phyloP scores from a whole-genome alignment of 768 basidiomycete species.

The Polyporus arcularius region DNA sequence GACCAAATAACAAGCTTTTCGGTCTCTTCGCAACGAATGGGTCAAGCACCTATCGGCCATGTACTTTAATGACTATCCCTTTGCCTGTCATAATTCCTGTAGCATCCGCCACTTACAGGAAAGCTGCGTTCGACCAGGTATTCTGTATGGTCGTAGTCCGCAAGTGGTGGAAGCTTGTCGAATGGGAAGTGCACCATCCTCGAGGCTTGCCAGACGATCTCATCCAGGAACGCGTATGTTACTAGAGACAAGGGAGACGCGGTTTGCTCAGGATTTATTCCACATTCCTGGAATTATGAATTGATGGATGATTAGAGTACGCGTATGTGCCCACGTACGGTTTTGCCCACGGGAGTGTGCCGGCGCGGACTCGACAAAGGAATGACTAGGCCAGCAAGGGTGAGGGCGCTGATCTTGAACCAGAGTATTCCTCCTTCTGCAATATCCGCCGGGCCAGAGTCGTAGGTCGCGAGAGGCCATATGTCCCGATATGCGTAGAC shows the following conservation, averaged over 20 bases:
- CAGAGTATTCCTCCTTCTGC: constrained; percentile 33
- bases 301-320: too few species aligned
- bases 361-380: constrained; percentile 29
- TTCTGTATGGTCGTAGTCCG: constrained; percentile 28
- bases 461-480: constrained; percentile 38
- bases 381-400: constrained; percentile 35
- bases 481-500: constrained; percentile 37
- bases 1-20: constrained; percentile 33
- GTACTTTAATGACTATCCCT: not conserved
- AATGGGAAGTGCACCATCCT: constrained; percentile 29
- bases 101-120: constrained; percentile 21
- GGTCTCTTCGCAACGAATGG: constrained; percentile 31
- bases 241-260: constrained; percentile 40
- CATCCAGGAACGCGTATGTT: constrained; percentile 43
- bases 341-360: too few species aligned
- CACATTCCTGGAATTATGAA: not conserved
- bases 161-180: constrained; percentile 35
- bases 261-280: constrained; percentile 44
- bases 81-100: not conserved
- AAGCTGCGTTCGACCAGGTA: constrained; percentile 24
- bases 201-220: constrained; percentile 30
- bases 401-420: constrained; percentile 33
- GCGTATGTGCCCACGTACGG: too few species aligned
- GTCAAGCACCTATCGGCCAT: constrained; percentile 32
- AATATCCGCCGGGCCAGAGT: constrained; percentile 34